Conservation (phyloP, 2,329 filamentous ascomycete genomes). For the Tolypocladium ovalisporum region DNA sequence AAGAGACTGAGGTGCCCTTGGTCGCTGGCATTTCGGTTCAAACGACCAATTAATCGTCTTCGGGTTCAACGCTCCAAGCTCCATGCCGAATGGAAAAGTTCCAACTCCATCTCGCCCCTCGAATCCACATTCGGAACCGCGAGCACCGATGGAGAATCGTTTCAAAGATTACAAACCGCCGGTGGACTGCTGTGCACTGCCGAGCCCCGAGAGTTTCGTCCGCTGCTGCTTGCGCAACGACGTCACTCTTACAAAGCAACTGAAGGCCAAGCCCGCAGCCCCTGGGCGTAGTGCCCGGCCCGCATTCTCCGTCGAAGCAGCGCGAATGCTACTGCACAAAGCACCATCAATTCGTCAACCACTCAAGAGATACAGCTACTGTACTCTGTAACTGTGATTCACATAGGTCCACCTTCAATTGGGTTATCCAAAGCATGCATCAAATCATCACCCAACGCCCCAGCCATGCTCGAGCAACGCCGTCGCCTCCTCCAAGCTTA, state of each 20-base stretch:
- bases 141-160: not conserved
- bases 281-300: too few species aligned
- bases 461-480: constrained; percentile 60
- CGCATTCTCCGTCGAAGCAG: too few species aligned
- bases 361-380: too few species aligned
- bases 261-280: too few species aligned
- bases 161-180: not conserved
- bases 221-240: not conserved
- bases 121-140: not conserved
- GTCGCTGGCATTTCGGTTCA: too few species aligned
- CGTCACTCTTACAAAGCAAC: not conserved
- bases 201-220: too few species aligned
- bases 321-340: too few species aligned
- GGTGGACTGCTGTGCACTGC: not conserved
- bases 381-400: too few species aligned
- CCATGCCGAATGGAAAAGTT: too few species aligned
- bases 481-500: constrained; percentile 72
- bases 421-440: not conserved
- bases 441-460: constrained; percentile 44
- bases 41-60: not conserved
- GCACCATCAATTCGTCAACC: too few species aligned
- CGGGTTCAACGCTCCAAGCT: not conserved
- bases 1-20: too few species aligned
- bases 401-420: not conserved
- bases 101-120: too few species aligned